Base-by-base conservation (phyloP, 2,329 filamentous ascomycete genomes). In the Grosmannia serpens region DNA sequence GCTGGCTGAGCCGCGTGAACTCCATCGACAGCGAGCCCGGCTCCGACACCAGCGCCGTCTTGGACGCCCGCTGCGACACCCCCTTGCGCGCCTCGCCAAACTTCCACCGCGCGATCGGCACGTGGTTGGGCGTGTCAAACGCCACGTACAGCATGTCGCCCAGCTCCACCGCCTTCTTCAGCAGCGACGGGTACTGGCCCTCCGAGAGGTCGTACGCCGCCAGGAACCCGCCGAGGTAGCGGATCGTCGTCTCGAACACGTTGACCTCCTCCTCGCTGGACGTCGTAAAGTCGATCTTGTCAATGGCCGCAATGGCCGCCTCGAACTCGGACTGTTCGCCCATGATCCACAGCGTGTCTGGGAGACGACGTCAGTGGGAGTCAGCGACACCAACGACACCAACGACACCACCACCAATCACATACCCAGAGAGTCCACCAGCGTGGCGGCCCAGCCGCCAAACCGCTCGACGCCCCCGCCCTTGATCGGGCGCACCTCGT, bases 1-100 rank as follows among this genome's bases (percentile, higher is more conserved):
- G 73, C 70, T 91, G 88, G 24, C 84, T 83, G 52, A 92, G 75
- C 7, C 88, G 77, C 2, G 86, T 89, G 67, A 91, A 89, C 67
- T 91, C 88, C 60, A 92, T 70, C 10, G 82, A 83, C 58, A 91
- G 75, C 11, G 86, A 87, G 35, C 87, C 87, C 20, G 72, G 71
- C n/a, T 74, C 75, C 31, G 77, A 77, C 9, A 71, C 70, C 3
- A 73, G 70, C 64, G 76, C 74, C 57, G 65, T 67, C 17, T 62
- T 59, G 49, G 73, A 69, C 26, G 71, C 71, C 8, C 54, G 60
- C 54, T 76, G 73, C 44, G 41, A 13, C n/a, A 35, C n/a, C 46
- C 59, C 60, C 29, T 53, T 46, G 41, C 55, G 57, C 4, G 60
- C 59, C 29, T 68, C 67, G 8, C 66, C 59, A 57, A 68, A 87